Conservation (phyloP, 1,139 yeast genomes). For the Geotrichum phurueaensis region DNA sequence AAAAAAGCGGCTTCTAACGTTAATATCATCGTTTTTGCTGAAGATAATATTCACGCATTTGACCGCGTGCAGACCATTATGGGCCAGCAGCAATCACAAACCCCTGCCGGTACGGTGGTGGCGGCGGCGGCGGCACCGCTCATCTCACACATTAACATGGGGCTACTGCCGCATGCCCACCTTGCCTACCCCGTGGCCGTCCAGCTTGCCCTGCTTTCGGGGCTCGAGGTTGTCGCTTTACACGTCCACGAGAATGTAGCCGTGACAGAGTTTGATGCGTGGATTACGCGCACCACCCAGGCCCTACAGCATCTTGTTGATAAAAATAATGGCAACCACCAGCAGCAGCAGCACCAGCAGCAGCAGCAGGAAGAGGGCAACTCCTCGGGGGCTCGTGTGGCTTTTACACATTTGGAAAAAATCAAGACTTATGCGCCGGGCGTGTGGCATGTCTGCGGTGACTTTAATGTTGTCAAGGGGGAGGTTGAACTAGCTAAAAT, state of each 20-base stretch:
- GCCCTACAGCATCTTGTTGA: neutral
- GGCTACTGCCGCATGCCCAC: conserved; percentile 65
- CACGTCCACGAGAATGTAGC: conserved; percentile 79
- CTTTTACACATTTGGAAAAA: conserved; percentile 43
- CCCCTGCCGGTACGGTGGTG: too few relatives aligned
- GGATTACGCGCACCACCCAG: conserved; percentile 23
- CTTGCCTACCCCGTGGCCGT: conserved; percentile 53
- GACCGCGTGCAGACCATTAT: conserved; percentile 36
- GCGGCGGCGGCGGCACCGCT: conserved; percentile 21
- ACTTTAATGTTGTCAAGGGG: conserved; percentile 28
- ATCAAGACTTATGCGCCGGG: conserved; percentile 87
- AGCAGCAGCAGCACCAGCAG: too few relatives aligned
- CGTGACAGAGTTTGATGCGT: conserved; percentile 38
- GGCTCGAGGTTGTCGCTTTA: conserved; percentile 28
- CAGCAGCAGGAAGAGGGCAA: too few relatives aligned
- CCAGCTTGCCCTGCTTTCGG: conserved; percentile 22
- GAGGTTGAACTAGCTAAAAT: neutral
- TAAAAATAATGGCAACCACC: conserved; percentile 5
- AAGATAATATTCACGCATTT: conserved; percentile 51
- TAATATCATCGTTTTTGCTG: conserved; percentile 48
- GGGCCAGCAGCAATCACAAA: neutral
- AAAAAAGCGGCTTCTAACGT: conserved; percentile 21
- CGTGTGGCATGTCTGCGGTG: conserved; percentile 72
- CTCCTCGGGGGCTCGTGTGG: conserved; percentile 7
- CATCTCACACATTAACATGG: conserved; percentile 66